Evolutionary conservation across 225 moss, liverwort and hornwort genomes (phyloP), one percentile per base, ranked within the genome.

Genomic region (Rhytidiadelphus loreus): DNA sequence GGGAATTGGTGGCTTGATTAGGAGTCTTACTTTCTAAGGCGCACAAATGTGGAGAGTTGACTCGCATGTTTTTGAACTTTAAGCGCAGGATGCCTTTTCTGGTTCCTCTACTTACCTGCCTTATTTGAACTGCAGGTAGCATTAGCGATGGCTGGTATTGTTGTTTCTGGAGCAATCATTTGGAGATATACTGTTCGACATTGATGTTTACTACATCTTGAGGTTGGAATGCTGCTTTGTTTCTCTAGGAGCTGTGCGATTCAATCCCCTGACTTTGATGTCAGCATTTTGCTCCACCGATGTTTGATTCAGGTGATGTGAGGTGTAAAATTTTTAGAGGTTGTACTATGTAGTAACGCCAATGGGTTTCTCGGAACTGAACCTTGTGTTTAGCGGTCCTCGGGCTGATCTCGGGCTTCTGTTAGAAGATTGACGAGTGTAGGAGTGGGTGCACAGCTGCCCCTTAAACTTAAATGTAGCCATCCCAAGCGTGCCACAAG

Each of bases 141-240:
- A 65, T 83, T 98, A 87, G 94, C 92, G 65, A 86, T 93, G 71
- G 96, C 95, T 16, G 90, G 97, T 79, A 84, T 93, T 77, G 55
- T 97, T 85, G 85, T 98, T 75, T 79, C 95, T 89, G 98, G 96
- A 91, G 98, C 96, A 53, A 87, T 96, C 83, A 44, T 96, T 87
- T 98, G 98, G 98, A 95, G 96, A 81, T 96, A 93, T 64, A 65
- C 85, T 37, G 16, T 90, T 77, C 92, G 92, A 82, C 91, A 61
- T 44, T 94, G 91, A 94, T 75, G 83, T 84, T 84, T 60, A 58
- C 60, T 29, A 22, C 64, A 39, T 72, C 76, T 20, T 41, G 78
- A 77, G 62, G 85, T 82, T 29, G 72, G 59, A 72, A 83, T 72
- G 81, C 56, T 66, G 48, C 70, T 81, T 39, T 68, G 46, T 83